Evolutionary conservation across 1,284 basidiomycete species (phyloP), one percentile per base, ranked within the genome.

Genomic region (Malassezia psittaci): DNA sequence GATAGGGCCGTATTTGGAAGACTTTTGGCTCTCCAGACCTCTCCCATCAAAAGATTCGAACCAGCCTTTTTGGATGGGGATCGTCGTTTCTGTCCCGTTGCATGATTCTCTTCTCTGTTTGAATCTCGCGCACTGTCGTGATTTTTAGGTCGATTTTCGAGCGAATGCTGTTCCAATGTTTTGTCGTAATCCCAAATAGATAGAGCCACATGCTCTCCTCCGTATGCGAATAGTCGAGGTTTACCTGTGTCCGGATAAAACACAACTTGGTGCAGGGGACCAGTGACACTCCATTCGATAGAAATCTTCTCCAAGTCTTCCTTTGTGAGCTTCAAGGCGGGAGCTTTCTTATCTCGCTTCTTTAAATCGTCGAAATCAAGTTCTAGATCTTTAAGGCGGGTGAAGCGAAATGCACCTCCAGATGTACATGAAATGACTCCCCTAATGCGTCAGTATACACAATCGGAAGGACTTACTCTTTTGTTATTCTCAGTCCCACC

Each of bases 21-120:
- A 24, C 52, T 57, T 29, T 57, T 57, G 19, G 55, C 55, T n/a
- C 55, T 45, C 55, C 55, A 57, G 9, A 57, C 12, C 19, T 57
- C 55, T 5, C 55, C 55, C 12, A 40, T 29, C 24, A 7, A 29
- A 29, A 29, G 24, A 29, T 29, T 29, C 7, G 24, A 7, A 29
- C 24, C 24, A 29, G 24, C 24, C 24, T 29, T 29, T 29, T 7
- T 29, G 7, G 18, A 21, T 9, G 54, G 29, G 13, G 49, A 34
- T 4, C 24, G 6, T 10, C 49, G 49, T 35, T 57, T 57, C 44
- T 51, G 47, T 11, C 50, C 44, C 1, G 48, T 5, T 18, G 11
- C 38, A 2, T 44, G 19, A 44, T 44, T 13, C 38, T 19, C 38
- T n/a, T n/a, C 8, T 6, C 15, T 39, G 38, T 39, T 39, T 8